A percentile compares a stretch with the other conserved stretches of the same genome.
These are phyloP conservation scores for Knoxia roxburghii DNA, from an alignment of 257 asterid species.

Conservation along the genomic window DNA sequence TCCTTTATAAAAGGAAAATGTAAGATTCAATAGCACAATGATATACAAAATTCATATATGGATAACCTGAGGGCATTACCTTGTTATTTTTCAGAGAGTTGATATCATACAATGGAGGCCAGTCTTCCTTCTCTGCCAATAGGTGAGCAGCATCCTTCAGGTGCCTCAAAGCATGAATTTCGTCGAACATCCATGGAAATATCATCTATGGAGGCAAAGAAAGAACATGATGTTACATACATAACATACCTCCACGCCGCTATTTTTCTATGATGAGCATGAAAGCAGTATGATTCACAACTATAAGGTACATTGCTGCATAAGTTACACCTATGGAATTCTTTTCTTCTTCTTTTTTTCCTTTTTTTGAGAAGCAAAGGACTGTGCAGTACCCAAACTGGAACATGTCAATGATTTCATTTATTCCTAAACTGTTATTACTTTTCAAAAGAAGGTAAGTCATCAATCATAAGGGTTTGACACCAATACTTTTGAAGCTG, in stretches of 20 bases:
- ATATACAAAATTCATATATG: not conserved
- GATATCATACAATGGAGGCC: constrained; percentile 81
- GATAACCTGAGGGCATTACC: constrained; percentile 27
- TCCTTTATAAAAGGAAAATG: not conserved
- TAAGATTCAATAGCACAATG: not conserved
- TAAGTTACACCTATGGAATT: not conserved
- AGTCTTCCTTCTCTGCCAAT: constrained; percentile 76
- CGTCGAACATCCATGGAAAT: constrained; percentile 95
- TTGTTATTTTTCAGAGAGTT: constrained; percentile 53
- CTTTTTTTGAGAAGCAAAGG: not conserved
- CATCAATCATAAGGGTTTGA: no score
- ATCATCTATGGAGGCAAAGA: constrained; percentile 54
- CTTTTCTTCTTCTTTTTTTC: no score
- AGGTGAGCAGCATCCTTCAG: constrained; percentile 69
- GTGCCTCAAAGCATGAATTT: constrained; percentile 72
- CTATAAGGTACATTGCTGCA: not conserved
- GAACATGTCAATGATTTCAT: not conserved
- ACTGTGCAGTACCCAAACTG: not conserved
- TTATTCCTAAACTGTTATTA: not conserved
- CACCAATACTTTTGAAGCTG: not conserved
- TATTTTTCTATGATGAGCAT: not conserved
- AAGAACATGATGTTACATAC: not conserved
- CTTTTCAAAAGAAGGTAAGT: not conserved
- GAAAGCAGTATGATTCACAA: not conserved
- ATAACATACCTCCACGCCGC: not conserved